Conservation (phyloP, 257 asterid genomes). For the Fraxinus anomala region DNA sequence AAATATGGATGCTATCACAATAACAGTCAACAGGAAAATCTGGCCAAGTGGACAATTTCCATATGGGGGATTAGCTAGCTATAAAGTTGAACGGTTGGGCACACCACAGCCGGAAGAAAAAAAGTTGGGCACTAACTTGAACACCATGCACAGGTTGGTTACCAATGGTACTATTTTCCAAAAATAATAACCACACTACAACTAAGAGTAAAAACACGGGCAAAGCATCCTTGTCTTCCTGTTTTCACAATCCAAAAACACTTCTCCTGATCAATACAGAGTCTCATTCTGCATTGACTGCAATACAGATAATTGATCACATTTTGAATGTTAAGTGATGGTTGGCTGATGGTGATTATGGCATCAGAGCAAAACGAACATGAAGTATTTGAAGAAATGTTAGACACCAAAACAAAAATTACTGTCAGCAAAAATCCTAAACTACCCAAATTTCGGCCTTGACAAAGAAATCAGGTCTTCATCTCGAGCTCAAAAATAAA, state of each 20-base stretch:
- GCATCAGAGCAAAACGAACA: neutral
- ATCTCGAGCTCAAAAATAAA: neutral
- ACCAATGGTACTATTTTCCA: neutral
- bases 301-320: too few relatives aligned
- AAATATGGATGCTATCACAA: neutral
- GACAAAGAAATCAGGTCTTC: neutral
- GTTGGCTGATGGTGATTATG: neutral
- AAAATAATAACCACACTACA: neutral
- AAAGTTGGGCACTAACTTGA: neutral
- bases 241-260: neutral
- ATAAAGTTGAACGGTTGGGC: neutral
- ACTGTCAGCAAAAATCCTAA: neutral
- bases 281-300: too few relatives aligned
- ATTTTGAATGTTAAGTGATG: neutral
- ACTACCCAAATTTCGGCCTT: neutral
- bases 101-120: neutral
- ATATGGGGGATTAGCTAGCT: neutral
- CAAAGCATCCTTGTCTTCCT: slow-evolving; percentile 5
- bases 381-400: too few relatives aligned
- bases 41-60: neutral
- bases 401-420: neutral
- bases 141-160: neutral
- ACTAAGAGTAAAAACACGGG: neutral
- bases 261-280: neutral
- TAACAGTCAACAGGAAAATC: neutral